Percentiles rank a stretch among this genome's conserved stretches.
These are phyloP conservation scores for Climacium dendroides DNA, from an alignment of 225 moss, liverwort and hornwort species.

Conservation along the genomic window DNA sequence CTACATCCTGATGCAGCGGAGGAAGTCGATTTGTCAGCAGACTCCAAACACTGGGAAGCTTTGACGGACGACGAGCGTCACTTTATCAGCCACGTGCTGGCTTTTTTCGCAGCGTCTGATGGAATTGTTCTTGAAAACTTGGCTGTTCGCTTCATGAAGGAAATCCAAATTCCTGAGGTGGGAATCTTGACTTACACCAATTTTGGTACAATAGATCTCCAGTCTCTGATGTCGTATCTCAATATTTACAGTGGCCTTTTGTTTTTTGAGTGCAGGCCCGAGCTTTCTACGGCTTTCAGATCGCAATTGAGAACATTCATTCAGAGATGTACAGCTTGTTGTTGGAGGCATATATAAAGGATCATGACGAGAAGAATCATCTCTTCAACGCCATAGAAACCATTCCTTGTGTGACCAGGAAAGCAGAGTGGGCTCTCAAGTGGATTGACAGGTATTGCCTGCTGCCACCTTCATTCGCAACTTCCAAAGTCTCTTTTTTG, in stretches of 20 bases:
- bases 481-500: background rate
- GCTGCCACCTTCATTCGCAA: no score
- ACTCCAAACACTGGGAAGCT: conserved; percentile 73
- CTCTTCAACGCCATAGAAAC: conserved; percentile 81
- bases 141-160: conserved; percentile 84
- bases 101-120: conserved; percentile 88
- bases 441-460: conserved; percentile 73
- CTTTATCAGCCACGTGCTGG: conserved; percentile 80
- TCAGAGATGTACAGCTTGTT: conserved; percentile 93
- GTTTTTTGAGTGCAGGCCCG: conserved; percentile 19
- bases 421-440: conserved; percentile 75
- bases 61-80: conserved; percentile 59
- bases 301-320: conserved; percentile 90
- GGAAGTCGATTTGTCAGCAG: conserved; percentile 72
- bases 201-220: background rate
- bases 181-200: background rate
- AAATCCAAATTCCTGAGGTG: conserved; percentile 84
- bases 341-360: conserved; percentile 77
- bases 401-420: conserved; percentile 68
- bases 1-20: conserved; percentile 32
- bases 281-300: conserved; percentile 90
- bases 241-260: background rate
- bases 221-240: background rate
- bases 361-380: conserved; percentile 47
- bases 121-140: conserved; percentile 88